Base-by-base conservation (phyloP, 1,284 basidiomycete species). In the Cryptococcus deneoformans region DNA sequence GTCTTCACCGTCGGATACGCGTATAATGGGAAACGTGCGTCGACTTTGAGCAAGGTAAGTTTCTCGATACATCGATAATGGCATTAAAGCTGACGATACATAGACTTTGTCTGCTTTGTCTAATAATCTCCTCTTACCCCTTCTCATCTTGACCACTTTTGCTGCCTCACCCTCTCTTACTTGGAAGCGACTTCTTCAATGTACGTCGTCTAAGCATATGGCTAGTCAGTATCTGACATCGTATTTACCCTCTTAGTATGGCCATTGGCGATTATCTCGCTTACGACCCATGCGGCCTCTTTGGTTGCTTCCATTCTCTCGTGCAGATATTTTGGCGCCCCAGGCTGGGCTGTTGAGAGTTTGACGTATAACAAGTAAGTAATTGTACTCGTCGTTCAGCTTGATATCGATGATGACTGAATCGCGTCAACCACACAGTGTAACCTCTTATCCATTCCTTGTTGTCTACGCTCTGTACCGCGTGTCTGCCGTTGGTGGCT, bases 331-430 rank as follows among this genome's bases (percentile, higher is more conserved):
- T 60, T 57, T 7, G 51, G 54, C 9, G 54, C 63, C 1, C 71
- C 72, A 1, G 52, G 39, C 1, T 77, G 74, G 74, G 63, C 71
- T 29, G 60, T 68, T 10, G 68, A 69, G 42, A 57, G 69, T 0
- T 39, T 71, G 12, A 63, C 68, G 0, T 72, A 60, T 57, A 74
- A 75, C 67, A 74, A 74, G 74, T 77, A 20, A 40, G 71, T 58
- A 9, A 35, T 7, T 43, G 35, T 39, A 29, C 3, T 29, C 29
- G 29, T 5, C 29, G 29, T 29, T 5, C 40, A 10, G 38, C 51
- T 56, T 60, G 24, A 57, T 48, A 34, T 14, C 6, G 20, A 34
- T 47, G 24, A 47, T 29, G 24, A 24, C 14, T 29, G 6, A 20
- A 20, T 47, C 20, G 24, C 8, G 11, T 42, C 40, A 5, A 42